Base-by-base conservation (phyloP, 495 filamentous ascomycete genomes). In the Penicillium riverlandense region DNA sequence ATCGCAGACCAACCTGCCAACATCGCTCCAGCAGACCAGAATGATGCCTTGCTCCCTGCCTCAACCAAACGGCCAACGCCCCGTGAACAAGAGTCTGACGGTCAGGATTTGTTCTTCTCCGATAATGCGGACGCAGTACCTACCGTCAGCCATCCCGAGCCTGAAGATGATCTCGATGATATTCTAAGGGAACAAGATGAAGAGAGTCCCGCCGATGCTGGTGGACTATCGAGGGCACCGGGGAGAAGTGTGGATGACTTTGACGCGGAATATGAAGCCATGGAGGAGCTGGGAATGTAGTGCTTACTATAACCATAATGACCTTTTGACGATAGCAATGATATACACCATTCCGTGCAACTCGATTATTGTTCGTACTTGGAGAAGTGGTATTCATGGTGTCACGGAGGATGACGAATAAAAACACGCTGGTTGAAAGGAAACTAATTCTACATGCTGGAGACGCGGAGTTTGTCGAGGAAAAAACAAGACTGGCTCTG, bases 141-240 rank as follows among this genome's bases (percentile, higher is more conserved):
- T 10, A 27, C 30, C 2, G 35, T 43, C 9, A 48, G 43, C 15
- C 39, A 56, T 40, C 54, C 52, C n/a, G 52, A 44, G 6, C 53
- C 58, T 0, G 57, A 66, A 41, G 59, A 67, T 44, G 66, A 71
- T 43, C 50, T 71, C 13, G 67, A 67, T 32, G 55, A 58, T 15
- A 55, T 71, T 9, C 44, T 71, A 11, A 57, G 51, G 32, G 67
- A 66, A 35, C 59, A 65, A 33, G 56, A 66, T 29, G 47, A 58
- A 22, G n/a, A 29, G 13, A 42, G 41, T 38, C 14, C 28, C 4
- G 16, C 31, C 36, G 9, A 33, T 37, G 27, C 12, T 22, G 16
- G 44, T 3, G 41, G 29, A 6, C 8, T 29, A 22, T 37, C 45
- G 1, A 38, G 41, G 6, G 14, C 32, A 15, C 27, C 38, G 1